phyloP scores from a whole-genome alignment of 2,329 filamentous ascomycete species.

The Sclerotinia minor region DNA sequence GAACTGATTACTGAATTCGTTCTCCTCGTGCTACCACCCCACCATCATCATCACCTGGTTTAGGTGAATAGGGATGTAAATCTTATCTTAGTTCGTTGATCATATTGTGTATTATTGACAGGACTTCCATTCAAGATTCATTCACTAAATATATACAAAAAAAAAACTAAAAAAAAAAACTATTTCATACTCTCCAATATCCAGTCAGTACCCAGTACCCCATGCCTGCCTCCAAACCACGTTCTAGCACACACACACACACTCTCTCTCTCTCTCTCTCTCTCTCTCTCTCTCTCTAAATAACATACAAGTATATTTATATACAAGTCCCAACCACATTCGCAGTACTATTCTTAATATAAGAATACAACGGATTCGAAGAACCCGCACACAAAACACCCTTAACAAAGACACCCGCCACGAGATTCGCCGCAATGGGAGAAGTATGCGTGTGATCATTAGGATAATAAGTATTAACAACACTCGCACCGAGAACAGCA shows the following conservation, averaged over 20 bases:
- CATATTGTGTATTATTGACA: neutral
- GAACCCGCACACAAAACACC: constrained; percentile 4
- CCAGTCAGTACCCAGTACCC: too few species aligned
- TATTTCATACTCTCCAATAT: neutral
- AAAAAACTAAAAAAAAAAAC: neutral
- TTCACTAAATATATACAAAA: constrained; percentile 9
- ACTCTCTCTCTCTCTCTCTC: too few species aligned
- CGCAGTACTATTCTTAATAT: neutral
- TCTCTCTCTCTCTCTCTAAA: too few species aligned
- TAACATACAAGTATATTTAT: too few species aligned
- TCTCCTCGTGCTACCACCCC: too few species aligned
- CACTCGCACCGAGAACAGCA: constrained; percentile 48
- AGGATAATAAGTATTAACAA: constrained; percentile 54
- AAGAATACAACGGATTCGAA: constrained; percentile 7
- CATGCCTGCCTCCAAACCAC: neutral
- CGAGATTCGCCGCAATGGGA: constrained; percentile 53
- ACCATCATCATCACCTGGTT: neutral
- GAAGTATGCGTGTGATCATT: constrained; percentile 62
- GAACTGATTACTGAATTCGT: too few species aligned
- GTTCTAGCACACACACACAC: neutral
- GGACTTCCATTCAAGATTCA: neutral
- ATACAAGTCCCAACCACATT: constrained; percentile 1
- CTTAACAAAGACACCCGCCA: constrained; percentile 41
- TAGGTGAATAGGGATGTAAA: neutral
- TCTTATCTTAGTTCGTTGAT: neutral